phyloP scores from a whole-genome alignment of 2,329 filamentous ascomycete genomes.

The Sporothrix brunneoviolacea region DNA sequence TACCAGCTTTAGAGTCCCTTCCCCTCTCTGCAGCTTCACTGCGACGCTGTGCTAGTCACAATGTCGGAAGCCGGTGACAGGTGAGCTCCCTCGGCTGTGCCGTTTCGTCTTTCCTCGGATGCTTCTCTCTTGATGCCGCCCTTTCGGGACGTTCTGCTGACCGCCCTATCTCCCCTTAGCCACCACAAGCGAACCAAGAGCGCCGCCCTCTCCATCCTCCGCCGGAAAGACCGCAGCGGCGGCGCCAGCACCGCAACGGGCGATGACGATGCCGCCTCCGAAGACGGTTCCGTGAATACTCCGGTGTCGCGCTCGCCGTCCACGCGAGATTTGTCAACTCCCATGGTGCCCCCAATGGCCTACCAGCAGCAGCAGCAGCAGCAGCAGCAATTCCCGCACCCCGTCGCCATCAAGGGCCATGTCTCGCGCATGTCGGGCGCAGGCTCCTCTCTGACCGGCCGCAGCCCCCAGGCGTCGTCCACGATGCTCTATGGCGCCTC shows the following conservation, averaged over 20 bases:
- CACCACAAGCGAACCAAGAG: slow-evolving; percentile 50
- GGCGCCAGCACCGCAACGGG: slow-evolving; percentile 41
- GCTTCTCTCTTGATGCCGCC: neutral
- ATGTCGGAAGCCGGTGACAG: slow-evolving; percentile 29
- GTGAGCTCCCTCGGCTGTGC: slow-evolving; percentile 17
- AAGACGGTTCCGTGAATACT: slow-evolving; percentile 36
- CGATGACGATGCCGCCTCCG: slow-evolving; percentile 38
- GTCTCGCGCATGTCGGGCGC: slow-evolving; percentile 41
- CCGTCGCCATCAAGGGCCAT: slow-evolving; percentile 35
- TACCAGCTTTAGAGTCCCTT: neutral
- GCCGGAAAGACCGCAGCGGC: slow-evolving; percentile 39
- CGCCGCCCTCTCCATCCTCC: slow-evolving; percentile 46
- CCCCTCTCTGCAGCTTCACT: neutral
- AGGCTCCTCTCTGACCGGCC: slow-evolving; percentile 32
- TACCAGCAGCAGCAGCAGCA: slow-evolving; percentile 21
- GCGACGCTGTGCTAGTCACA: neutral
- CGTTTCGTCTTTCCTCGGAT: neutral
- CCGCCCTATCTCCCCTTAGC: neutral
- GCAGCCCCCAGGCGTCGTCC: slow-evolving; percentile 28
- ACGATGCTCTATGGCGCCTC: slow-evolving; percentile 4
- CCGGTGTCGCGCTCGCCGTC: slow-evolving; percentile 24
- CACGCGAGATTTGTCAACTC: neutral
- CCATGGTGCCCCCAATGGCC: slow-evolving; percentile 4
- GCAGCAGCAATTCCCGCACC: slow-evolving; percentile 19
- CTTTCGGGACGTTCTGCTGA: neutral